Base-by-base conservation (phyloP, 306 rosid genomes). In the Cicer pinnatifidum region DNA sequence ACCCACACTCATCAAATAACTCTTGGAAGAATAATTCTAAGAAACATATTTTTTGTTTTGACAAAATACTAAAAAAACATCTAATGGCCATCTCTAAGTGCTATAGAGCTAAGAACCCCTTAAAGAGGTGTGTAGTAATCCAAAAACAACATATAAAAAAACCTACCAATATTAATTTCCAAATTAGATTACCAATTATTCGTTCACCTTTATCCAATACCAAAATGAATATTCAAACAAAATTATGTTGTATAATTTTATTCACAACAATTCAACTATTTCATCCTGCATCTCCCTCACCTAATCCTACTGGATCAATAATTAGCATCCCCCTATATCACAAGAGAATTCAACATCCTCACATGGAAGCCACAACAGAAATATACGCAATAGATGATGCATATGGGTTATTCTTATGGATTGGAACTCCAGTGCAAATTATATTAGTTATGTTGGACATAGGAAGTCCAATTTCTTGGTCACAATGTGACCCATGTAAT, bases 371-470 rank as follows among this genome's bases (percentile, higher is more conserved):
- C 7, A 40, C 19, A 4, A 3, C 77, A 23, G 70, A 75, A 23
- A 19, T 77, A 72, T 77, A 72, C 68, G 78, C 75, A 3, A 5
- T 11, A 8, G 75, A 57, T 15, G 70, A 69, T 43, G 63, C 64
- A 6, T 74, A 81, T 13, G 85, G 85, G 8, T 63, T 70, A 33
- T 81, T 81, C 69, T 20, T 84, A 20, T 50, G 72, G 81, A 23
- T 84, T 1, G 87, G 87, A 0, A 81, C 81, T 0, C 87, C 85
- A 11, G 77, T 50, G 7, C 85, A 84, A 37, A 44, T 84, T 37
- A 19, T 77, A 3, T 50, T 81, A 2, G 76, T 81, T 3, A 40
- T 6, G n/a, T 6, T 81, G 1, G 81, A 84, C 78, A 73, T 15
- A 3, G 65, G 69, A 15, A 77, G 81, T 71, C 81, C 76, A 28